Evolutionary conservation across 768 basidiomycete species (phyloP).

Genomic region (Naematelia aurantialba): DNA sequence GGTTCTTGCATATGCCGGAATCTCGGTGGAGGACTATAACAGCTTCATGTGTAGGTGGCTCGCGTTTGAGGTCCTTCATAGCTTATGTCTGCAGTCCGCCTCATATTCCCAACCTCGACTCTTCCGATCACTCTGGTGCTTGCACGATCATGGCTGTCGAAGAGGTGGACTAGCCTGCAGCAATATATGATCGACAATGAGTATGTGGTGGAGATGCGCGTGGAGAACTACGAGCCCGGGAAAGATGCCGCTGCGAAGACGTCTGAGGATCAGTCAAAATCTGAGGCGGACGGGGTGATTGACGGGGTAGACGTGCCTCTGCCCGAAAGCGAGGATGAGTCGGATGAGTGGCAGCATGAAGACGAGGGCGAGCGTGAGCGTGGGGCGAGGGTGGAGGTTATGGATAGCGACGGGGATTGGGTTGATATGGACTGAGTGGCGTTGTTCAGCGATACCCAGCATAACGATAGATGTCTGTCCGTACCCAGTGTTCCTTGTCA

Average conservation of each 20-base stretch:
- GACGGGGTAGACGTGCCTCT: neutral
- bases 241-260: neutral
- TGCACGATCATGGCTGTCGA: neutral
- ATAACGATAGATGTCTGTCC: too few species aligned
- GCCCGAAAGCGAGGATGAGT: neutral
- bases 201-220: constrained; percentile 38
- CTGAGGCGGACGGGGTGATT: too few species aligned
- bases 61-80: neutral
- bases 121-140: neutral
- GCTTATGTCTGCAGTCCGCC: neutral
- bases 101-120: neutral
- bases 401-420: neutral
- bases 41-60: neutral
- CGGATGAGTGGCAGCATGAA: neutral
- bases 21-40: neutral
- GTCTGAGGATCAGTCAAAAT: neutral
- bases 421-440: neutral
- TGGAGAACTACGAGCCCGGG: constrained; percentile 36
- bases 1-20: neutral
- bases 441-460: too few species aligned
- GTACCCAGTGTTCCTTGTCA: too few species aligned
- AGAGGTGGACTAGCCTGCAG: neutral
- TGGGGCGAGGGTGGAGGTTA: neutral
- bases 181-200: constrained; percentile 40
- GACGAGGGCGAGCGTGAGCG: neutral